Percentiles rank a stretch among this genome's conserved stretches.
Conservation (phyloP, 1,284 basidiomycete genomes). For the Trametes pubescens region DNA sequence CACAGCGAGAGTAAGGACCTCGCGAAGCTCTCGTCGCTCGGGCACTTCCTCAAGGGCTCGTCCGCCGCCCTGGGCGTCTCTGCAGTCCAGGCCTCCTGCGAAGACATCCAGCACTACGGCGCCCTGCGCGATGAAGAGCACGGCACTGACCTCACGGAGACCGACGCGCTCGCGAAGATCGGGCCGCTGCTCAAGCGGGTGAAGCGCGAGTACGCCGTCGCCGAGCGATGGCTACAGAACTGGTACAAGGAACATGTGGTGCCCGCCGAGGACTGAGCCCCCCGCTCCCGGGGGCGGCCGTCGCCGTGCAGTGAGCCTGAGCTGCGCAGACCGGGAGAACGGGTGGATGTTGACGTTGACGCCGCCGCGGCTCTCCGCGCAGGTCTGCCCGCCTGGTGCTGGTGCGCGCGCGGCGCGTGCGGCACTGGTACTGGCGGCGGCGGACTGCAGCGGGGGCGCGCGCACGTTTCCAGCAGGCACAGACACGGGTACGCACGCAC, state of each 20-base stretch:
- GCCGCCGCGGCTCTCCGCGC: background rate
- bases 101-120: slow-evolving; percentile 90
- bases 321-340: slow-evolving; percentile 2
- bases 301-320: slow-evolving; percentile 12
- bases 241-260: slow-evolving; percentile 49
- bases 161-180: slow-evolving; percentile 75
- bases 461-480: slow-evolving; percentile 1
- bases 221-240: slow-evolving; percentile 61
- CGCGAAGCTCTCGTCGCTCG: slow-evolving; percentile 72
- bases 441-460: slow-evolving; percentile 1
- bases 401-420: background rate
- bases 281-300: background rate
- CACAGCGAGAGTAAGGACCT: slow-evolving; percentile 62
- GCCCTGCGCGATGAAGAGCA: slow-evolving; percentile 60
- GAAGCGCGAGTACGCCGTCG: slow-evolving; percentile 64
- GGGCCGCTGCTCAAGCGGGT: slow-evolving; percentile 57
- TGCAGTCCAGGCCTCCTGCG: slow-evolving; percentile 85
- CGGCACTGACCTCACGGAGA: slow-evolving; percentile 54
- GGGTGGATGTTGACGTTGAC: slow-evolving; percentile 4
- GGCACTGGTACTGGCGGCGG: background rate
- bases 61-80: slow-evolving; percentile 89
- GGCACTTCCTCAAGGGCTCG: slow-evolving; percentile 95
- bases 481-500: background rate
- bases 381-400: background rate
- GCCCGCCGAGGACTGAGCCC: slow-evolving; percentile 24